Conservation (phyloP, 2,329 filamentous ascomycete species). For the Biscogniauxia marginata region DNA sequence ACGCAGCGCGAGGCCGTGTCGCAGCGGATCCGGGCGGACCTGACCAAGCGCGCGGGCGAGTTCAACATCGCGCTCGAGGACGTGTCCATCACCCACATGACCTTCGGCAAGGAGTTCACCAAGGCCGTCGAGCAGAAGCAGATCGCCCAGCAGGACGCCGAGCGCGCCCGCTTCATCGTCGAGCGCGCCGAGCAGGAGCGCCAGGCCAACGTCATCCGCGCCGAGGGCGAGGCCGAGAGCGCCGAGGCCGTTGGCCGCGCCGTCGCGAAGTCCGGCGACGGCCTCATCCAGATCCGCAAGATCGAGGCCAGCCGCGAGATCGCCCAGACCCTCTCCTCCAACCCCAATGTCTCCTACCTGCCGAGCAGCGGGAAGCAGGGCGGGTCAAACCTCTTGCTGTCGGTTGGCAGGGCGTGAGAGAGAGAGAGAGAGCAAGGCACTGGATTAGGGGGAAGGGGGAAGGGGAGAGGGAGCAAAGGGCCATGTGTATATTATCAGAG, state of each 20-base stretch:
- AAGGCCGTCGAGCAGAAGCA: conserved; percentile 99
- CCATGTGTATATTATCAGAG: conserved; percentile 26
- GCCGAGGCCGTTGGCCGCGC: conserved; percentile 94
- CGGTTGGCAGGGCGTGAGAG: conserved; percentile 45
- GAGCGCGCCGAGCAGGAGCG: conserved; percentile 98
- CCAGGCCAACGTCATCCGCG: conserved; percentile 96
- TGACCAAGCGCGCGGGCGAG: conserved; percentile 88
- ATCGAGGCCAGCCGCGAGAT: conserved; percentile 98
- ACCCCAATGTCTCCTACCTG: conserved; percentile 95
- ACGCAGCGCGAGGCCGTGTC: conserved; percentile 97
- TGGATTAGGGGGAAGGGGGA: background rate
- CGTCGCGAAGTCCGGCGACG: conserved; percentile 89
- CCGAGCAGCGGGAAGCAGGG: conserved; percentile 70
- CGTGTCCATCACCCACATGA: conserved; percentile 99
- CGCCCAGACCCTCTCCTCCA: conserved; percentile 80
- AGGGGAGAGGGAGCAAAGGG: background rate
- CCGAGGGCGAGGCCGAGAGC: conserved; percentile 95
- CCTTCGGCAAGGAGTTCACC: conserved; percentile 98
- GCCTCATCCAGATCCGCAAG: conserved; percentile 91
- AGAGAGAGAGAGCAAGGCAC: conserved; percentile 2
- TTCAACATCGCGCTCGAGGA: conserved; percentile 99
- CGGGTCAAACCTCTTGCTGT: conserved; percentile 50
- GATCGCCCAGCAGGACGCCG: conserved; percentile 98
- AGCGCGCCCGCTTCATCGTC: conserved; percentile 95
- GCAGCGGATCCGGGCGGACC: conserved; percentile 87